phyloP scores from a whole-genome alignment of 2,329 filamentous ascomycete species.

The Alternaria brassicicola region DNA sequence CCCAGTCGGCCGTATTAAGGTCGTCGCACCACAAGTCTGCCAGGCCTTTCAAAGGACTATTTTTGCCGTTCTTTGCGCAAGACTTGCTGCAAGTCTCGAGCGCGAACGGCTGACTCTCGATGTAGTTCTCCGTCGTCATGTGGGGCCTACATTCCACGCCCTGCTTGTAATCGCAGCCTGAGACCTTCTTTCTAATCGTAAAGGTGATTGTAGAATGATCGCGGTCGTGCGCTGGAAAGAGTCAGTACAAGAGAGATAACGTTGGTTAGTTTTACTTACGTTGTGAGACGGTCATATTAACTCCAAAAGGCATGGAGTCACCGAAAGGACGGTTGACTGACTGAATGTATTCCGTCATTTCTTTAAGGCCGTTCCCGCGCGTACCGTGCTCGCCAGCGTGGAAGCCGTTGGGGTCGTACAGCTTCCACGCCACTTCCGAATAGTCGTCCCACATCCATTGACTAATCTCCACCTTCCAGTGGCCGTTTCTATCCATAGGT shows the following conservation, averaged over 20 bases:
- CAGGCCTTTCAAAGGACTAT: background rate
- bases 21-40: constrained; percentile 17
- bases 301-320: constrained; percentile 16
- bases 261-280: background rate
- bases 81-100: constrained; percentile 4
- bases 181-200: constrained; percentile 9
- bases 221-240: background rate
- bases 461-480: constrained; percentile 19
- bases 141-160: constrained; percentile 7
- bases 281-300: constrained; percentile 4
- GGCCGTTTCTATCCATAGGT: constrained; percentile 12
- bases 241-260: background rate
- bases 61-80: background rate
- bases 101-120: constrained; percentile 7
- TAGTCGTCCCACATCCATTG: constrained; percentile 18
- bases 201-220: constrained; percentile 11
- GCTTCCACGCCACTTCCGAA: constrained; percentile 19
- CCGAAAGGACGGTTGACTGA: constrained; percentile 5
- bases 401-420: constrained; percentile 24
- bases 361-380: background rate
- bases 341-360: constrained; percentile 9
- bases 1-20: constrained; percentile 13
- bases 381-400: constrained; percentile 7
- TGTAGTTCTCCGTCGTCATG: constrained; percentile 14
- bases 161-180: background rate